Percentiles rank a stretch among this genome's conserved stretches.
Conservation (phyloP, 176 grass and related monocot species). For the Panicum miliaceum region DNA sequence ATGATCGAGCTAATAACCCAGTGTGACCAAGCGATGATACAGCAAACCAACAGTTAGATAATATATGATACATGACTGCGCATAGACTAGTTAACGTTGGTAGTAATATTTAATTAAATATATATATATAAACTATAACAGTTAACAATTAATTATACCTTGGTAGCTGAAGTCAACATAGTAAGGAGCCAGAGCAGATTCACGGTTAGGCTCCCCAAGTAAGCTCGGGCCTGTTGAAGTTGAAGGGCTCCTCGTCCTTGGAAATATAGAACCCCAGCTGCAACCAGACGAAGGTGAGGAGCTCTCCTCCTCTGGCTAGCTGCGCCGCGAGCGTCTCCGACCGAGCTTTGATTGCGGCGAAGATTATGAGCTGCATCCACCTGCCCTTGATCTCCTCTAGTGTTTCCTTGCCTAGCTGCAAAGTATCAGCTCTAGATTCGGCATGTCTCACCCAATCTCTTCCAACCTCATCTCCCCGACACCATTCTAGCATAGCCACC, state of each 20-base stretch:
- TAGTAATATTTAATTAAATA: background rate
- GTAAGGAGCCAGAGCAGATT: too few relatives aligned
- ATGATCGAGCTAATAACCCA: background rate
- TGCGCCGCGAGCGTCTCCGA: background rate
- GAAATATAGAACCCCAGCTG: background rate
- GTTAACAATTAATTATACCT: too few relatives aligned
- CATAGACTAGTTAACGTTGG: background rate
- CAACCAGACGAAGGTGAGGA: slow-evolving; percentile 7
- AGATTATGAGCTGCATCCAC: background rate
- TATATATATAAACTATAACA: too few relatives aligned
- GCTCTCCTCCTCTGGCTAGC: slow-evolving; percentile 22
- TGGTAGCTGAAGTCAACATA: too few relatives aligned
- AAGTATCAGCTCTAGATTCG: background rate
- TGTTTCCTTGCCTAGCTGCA: background rate
- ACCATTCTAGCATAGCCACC: background rate
- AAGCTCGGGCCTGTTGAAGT: too few relatives aligned
- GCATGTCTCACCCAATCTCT: background rate
- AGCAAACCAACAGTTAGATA: background rate
- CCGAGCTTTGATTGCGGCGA: background rate
- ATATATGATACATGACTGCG: too few relatives aligned
- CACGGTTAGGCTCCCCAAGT: too few relatives aligned
- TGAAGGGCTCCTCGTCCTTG: too few relatives aligned
- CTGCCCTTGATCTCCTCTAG: background rate
- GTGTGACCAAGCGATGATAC: background rate
- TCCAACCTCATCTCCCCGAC: background rate